Evolutionary conservation across 352 stramenopile genomes (phyloP), one percentile per base, ranked within the genome.

Genomic region (Thraustochytrium sp.): DNA sequence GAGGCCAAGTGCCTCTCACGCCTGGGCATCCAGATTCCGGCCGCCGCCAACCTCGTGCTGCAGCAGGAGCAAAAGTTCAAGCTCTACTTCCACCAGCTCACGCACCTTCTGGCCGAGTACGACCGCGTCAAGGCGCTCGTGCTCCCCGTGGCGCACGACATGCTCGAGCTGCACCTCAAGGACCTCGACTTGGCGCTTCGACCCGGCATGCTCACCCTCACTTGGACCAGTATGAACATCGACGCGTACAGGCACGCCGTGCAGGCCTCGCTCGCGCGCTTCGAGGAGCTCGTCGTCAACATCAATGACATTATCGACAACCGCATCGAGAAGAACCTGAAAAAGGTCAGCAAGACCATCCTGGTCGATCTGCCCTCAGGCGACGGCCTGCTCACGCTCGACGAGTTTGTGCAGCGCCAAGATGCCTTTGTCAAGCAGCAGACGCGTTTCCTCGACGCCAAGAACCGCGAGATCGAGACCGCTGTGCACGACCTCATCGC

Each of bases 261-360:
- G 38, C 89, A 92, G 73, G 90, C 88, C 2, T 95, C 95, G 0
- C 86, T 99, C 9, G 93, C 96, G 61, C 96, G 97, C 63, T 87
- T 99, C 3, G 94, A 98, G 87, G 95, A 98, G 84, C 86, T 99
- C 53, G 95, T 99, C 77, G 95, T 90, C 3, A 98, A 98, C 86
- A 98, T 98, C 86, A 99, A 99, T 85, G 96, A 99, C 85, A 98
- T 99, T 51, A 98, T 99, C 85, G 96, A 99, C 87, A 98, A 98
- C 87, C 93, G 96, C 2, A 97, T 99, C 68, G 96, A 99, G 87
- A 98, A 98, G 85, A 98, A 98, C 88, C 92, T 99, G 85, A 97
- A 97, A 51, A 97, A 98, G 72, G 96, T 98, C 29, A 97, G 92
- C 36, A 98, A 98, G 87, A 98, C 95, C 0, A 92, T 98, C 88